Conservation (phyloP, 2,329 filamentous ascomycete genomes). For the Metarhizium robertsii region DNA sequence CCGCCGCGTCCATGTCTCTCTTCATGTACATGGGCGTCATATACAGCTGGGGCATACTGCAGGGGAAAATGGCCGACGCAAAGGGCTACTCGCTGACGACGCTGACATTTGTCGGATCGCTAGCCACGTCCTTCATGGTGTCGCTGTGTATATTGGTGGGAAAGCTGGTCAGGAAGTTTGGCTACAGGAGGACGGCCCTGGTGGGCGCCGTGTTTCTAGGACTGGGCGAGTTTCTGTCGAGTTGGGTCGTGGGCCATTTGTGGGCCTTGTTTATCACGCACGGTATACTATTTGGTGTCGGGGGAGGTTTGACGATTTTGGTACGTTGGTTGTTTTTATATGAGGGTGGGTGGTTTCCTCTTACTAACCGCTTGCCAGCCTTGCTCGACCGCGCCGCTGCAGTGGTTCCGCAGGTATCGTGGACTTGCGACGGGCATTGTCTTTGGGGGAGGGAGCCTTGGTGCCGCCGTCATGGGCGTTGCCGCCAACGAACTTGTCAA, state of each 20-base stretch:
- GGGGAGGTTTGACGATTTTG: constrained; percentile 16
- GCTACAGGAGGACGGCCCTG: constrained; percentile 14
- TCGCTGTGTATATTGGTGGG: constrained; percentile 17
- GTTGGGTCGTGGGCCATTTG: constrained; percentile 13
- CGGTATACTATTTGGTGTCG: constrained; percentile 17
- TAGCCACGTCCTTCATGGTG: constrained; percentile 19
- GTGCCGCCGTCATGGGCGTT: constrained; percentile 18
- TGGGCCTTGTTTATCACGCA: constrained; percentile 17
- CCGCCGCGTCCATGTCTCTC: constrained; percentile 14
- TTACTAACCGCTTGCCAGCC: constrained; percentile 9
- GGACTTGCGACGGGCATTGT: constrained; percentile 19
- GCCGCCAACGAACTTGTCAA: constrained; percentile 13
- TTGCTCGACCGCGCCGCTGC: constrained; percentile 16
- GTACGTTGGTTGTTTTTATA: constrained; percentile 7
- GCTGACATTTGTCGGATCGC: constrained; percentile 18
- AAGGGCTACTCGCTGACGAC: constrained; percentile 13
- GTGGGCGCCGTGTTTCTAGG: constrained; percentile 15
- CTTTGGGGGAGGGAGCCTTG: constrained; percentile 17
- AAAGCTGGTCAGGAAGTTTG: constrained; percentile 12
- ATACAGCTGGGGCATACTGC: constrained; percentile 19
- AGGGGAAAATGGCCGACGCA: constrained; percentile 14
- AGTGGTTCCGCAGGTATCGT: constrained; percentile 16
- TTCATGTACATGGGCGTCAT: constrained; percentile 20
- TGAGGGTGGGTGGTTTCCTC: neutral
- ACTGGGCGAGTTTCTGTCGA: constrained; percentile 17